phyloP scores from a whole-genome alignment of 2,329 filamentous ascomycete species.

The Microdochium paspali region DNA sequence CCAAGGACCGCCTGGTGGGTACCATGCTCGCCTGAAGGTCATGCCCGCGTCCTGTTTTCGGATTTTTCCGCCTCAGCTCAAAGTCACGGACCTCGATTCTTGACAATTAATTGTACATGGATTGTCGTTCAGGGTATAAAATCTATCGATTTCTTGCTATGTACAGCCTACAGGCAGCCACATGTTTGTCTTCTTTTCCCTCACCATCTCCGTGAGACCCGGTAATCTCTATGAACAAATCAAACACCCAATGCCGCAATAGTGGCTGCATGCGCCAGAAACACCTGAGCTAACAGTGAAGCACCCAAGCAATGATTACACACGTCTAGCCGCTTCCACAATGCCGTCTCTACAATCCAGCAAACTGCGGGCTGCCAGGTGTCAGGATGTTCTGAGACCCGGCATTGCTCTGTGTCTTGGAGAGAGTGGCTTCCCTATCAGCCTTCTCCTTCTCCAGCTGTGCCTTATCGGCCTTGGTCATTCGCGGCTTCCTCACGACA shows the following conservation, averaged over 20 bases:
- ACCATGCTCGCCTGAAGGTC: background rate
- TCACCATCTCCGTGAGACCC: background rate
- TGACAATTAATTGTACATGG: too few relatives aligned
- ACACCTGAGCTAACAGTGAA: background rate
- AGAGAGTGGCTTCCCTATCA: slow-evolving; percentile 47
- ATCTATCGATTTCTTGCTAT: background rate
- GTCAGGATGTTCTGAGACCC: slow-evolving; percentile 20
- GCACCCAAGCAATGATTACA: background rate
- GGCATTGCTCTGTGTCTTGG: slow-evolving; percentile 14
- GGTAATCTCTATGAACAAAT: background rate
- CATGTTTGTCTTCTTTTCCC: background rate
- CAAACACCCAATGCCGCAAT: background rate
- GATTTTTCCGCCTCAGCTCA: too few relatives aligned
- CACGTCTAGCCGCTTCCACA: background rate
- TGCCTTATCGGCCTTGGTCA: slow-evolving; percentile 78
- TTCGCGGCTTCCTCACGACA: slow-evolving; percentile 68
- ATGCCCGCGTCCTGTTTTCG: background rate
- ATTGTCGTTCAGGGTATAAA: too few relatives aligned
- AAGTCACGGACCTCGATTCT: too few relatives aligned
- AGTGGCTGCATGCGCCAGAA: background rate
- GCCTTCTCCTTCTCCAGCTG: slow-evolving; percentile 74
- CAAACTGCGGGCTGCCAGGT: slow-evolving; percentile 21
- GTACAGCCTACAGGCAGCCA: background rate
- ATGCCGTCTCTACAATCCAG: slow-evolving; percentile 14
- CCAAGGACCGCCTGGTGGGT: too few relatives aligned